Conservation (phyloP, 352 stramenopile species). For the Phytophthora tubulina region DNA sequence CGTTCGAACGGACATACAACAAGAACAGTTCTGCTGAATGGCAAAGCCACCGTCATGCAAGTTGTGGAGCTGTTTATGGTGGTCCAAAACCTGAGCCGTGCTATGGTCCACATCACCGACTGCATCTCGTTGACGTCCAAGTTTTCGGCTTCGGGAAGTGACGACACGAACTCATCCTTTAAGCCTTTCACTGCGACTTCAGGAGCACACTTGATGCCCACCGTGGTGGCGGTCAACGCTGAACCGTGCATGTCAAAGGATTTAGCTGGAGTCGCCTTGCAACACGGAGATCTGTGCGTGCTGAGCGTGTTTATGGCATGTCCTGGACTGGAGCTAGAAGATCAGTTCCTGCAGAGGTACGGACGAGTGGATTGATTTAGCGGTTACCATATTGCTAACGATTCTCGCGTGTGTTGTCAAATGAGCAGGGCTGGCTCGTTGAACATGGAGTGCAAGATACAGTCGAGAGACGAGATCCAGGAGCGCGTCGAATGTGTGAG, state of each 20-base stretch:
- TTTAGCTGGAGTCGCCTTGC: constrained; percentile 40
- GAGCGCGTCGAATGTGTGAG: constrained; percentile 19
- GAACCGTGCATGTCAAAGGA: constrained; percentile 33
- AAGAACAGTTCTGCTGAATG: constrained; percentile 55
- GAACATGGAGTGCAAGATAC: constrained; percentile 20
- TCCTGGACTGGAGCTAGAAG: constrained; percentile 57
- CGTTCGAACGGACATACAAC: constrained; percentile 70
- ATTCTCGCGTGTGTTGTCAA: not conserved
- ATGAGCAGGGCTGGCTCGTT: constrained; percentile 21
- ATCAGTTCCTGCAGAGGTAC: constrained; percentile 65
- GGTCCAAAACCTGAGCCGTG: constrained; percentile 53
- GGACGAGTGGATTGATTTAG: not conserved
- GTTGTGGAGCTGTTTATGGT: constrained; percentile 69
- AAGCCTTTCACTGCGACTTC: constrained; percentile 48
- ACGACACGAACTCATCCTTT: constrained; percentile 23
- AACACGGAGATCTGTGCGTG: constrained; percentile 58
- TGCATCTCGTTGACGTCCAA: constrained; percentile 36
- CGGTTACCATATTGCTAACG: not conserved
- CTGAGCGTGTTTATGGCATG: constrained; percentile 67
- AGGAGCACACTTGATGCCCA: constrained; percentile 52
- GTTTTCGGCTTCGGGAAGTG: not conserved
- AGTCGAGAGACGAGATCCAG: not conserved
- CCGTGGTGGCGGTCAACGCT: constrained; percentile 51
- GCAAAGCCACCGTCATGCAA: constrained; percentile 58
- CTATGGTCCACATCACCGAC: constrained; percentile 47